A percentile compares a stretch with the other conserved stretches of the same genome.
phyloP scores from a whole-genome alignment of 2,329 filamentous ascomycete genomes.

The Pyricularia grisea region DNA sequence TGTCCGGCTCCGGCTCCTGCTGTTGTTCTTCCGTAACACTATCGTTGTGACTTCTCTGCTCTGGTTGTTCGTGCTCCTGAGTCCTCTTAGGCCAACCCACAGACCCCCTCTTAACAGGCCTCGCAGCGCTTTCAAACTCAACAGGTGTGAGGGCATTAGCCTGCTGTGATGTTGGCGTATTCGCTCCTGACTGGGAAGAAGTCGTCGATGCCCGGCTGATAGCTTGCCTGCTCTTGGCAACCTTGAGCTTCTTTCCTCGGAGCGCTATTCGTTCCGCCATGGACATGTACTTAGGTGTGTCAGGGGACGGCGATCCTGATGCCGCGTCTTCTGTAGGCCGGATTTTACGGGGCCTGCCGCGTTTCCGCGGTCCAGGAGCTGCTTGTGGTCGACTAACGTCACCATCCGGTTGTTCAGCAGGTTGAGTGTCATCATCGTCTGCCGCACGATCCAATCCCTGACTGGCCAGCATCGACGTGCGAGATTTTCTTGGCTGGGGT shows the following conservation, averaged over 20 bases:
- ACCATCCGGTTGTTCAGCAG: not conserved
- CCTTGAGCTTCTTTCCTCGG: conserved; percentile 40
- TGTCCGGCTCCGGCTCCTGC: not conserved
- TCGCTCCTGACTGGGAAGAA: not conserved
- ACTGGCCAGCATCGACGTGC: conserved; percentile 4
- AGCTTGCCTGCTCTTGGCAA: not conserved
- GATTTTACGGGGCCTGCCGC: conserved; percentile 15
- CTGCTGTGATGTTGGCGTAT: not conserved
- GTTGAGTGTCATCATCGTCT: not conserved
- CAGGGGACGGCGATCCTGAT: conserved; percentile 7
- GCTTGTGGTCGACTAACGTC: conserved; percentile 3
- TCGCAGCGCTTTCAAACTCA: not conserved
- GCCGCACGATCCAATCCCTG: not conserved
- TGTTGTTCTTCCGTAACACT: not conserved
- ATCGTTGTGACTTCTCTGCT: not conserved
- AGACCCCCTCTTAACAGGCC: not conserved
- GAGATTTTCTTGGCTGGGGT: not conserved
- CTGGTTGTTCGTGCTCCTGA: not conserved
- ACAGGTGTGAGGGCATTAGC: not conserved
- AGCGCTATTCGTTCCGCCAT: conserved; percentile 49
- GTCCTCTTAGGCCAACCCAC: not conserved
- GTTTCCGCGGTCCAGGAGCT: conserved; percentile 7
- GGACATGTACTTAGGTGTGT: conserved; percentile 33
- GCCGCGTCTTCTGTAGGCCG: conserved; percentile 9
- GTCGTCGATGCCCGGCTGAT: not conserved